Percentiles rank a stretch among this genome's conserved stretches.
These are phyloP conservation scores for Glutinoglossum americanum DNA, from an alignment of 495 filamentous ascomycete species.

Conservation along the genomic window DNA sequence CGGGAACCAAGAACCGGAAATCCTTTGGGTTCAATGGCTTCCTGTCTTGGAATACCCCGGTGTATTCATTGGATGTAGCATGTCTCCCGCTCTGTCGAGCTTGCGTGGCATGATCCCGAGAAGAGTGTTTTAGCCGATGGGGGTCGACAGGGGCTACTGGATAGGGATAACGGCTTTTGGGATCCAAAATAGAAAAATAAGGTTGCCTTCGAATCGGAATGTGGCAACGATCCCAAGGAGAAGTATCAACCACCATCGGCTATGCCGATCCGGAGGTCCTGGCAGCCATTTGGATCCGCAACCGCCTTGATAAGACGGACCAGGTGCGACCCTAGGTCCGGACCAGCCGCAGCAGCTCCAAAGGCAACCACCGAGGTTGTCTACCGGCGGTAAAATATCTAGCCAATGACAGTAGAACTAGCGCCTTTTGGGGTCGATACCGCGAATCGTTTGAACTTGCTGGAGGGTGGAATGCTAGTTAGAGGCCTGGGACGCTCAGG, in stretches of 20 bases:
- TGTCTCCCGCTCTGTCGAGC: not conserved
- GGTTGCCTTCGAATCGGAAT: not conserved
- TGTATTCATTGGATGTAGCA: not conserved
- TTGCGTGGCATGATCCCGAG: not conserved
- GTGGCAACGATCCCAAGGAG: not conserved
- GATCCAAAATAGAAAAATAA: not conserved
- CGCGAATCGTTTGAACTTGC: not conserved
- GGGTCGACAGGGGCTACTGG: not conserved
- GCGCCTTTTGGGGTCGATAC: not conserved
- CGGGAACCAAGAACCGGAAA: not conserved
- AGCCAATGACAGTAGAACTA: not conserved
- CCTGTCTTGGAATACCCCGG: not conserved
- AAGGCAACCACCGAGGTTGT: not conserved
- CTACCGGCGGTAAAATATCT: not conserved
- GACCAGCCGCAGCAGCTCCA: not conserved
- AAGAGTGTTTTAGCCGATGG: not conserved
- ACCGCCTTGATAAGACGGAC: not conserved
- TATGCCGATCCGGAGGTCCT: not conserved
- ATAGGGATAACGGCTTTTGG: not conserved
- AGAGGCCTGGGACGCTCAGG: not conserved
- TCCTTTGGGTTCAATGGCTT: not conserved
- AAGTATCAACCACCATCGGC: not conserved
- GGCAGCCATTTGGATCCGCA: not conserved
- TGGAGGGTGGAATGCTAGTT: not conserved
- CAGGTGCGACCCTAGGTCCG: not conserved